Evolutionary conservation across 192 early-diverging fungal species (phyloP).

Genomic region (Dissophora globulifera): DNA sequence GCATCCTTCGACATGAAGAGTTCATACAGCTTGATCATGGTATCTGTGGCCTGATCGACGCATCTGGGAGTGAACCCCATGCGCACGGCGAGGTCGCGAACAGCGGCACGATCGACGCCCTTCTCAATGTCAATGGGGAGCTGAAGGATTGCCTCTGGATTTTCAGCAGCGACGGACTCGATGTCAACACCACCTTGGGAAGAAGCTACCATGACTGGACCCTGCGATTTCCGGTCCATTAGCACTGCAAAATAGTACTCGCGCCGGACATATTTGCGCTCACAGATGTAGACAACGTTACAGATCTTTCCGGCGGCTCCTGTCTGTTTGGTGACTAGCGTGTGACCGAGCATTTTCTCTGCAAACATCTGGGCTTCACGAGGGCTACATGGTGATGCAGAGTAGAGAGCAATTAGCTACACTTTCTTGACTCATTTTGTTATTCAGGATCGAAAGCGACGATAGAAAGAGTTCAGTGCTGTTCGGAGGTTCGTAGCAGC

Average conservation of each 20-base stretch:
- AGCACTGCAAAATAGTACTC: slow-evolving; percentile 99
- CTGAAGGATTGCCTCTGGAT: slow-evolving; percentile 95
- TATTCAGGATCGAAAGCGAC: neutral
- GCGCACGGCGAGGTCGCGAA: slow-evolving; percentile 80
- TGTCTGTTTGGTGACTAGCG: slow-evolving; percentile 98
- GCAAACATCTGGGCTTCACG: slow-evolving; percentile 89
- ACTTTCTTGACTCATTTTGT: too few relatives aligned
- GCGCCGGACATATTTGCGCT: slow-evolving; percentile 95
- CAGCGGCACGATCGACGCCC: slow-evolving; percentile 81
- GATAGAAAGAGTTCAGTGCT: too few relatives aligned
- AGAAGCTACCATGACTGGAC: slow-evolving; percentile 96
- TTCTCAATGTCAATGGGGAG: slow-evolving; percentile 89
- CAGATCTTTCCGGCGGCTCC: slow-evolving; percentile 94
- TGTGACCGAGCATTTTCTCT: slow-evolving; percentile 96
- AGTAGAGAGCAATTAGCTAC: too few relatives aligned
- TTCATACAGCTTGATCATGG: slow-evolving; percentile 93
- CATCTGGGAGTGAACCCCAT: slow-evolving; percentile 90
- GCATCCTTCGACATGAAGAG: slow-evolving; percentile 97
- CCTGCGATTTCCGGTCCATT: slow-evolving; percentile 94
- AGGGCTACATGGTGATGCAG: slow-evolving; percentile 69
- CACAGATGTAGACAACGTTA: slow-evolving; percentile 94
- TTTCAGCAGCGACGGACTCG: slow-evolving; percentile 93
- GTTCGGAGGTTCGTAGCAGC: too few relatives aligned
- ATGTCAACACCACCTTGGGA: slow-evolving; percentile 99
- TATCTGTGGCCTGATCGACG: slow-evolving; percentile 87